Base-by-base conservation (phyloP, 2,329 filamentous ascomycete genomes). In the Pseudogymnoascus sp. region DNA sequence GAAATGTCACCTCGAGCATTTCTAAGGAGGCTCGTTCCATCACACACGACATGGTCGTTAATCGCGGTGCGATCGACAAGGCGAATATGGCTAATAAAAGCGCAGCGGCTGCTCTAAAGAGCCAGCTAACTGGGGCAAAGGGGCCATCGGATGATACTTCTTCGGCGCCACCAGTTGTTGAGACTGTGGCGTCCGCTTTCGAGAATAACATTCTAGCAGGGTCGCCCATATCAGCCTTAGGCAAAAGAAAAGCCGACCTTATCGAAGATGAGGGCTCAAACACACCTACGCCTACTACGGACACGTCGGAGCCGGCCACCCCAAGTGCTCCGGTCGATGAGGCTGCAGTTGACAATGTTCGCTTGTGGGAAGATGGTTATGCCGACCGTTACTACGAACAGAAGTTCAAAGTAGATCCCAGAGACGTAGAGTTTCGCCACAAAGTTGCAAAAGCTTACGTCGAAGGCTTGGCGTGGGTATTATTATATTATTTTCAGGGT, bases 401-500 rank as follows among this genome's bases (percentile, higher is more conserved):
- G 73, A 99, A 99, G 73, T 99, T 99, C 71, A 82, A 91, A 59
- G 91, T 91, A 55, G 86, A 90, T 63, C 86, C 91, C 2, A 84
- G 88, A 61, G 90, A 99, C 73, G 80, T 89, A 58, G 89, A 86
- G 60, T 97, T 97, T 75, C 89, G 93, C 61, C 89, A 92, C 74
- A 84, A 91, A 71, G 95, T 99, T 62, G 94, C 89, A 36, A 84
- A 86, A 61, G 85, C 90, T n/a, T 99, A 99, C 73, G 92, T 93
- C 10, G 92, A 97, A 78, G 94, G 94, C 36, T 82, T 99, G 8
- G 89, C 89, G 21, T 99, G 95, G 94, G 94, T 99, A 39, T 79
- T 99, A 59, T 81, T 92, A 36, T 99, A 99, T 76, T 99, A 99
- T 74, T 96, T 97, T 75, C 94, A 99, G 75, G 94, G 94, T 27